Evolutionary conservation across 2,329 filamentous ascomycete genomes (phyloP).

Genomic region (Diaporthe helianthi): DNA sequence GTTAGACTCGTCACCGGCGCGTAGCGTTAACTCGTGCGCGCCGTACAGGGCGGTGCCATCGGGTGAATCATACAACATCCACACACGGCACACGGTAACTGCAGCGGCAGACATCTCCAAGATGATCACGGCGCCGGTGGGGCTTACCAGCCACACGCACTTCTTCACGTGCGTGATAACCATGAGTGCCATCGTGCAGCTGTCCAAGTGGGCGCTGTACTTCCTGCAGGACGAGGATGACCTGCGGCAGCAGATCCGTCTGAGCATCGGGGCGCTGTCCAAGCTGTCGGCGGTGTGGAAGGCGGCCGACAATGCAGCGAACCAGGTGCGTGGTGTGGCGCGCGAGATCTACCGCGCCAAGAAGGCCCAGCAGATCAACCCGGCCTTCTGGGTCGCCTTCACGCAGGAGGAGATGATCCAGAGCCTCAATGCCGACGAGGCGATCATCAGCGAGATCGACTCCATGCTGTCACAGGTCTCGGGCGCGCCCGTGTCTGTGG

Average conservation of each 20-base stretch:
- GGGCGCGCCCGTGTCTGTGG: slow-evolving; percentile 29
- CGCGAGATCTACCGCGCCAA: slow-evolving; percentile 72
- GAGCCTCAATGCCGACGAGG: slow-evolving; percentile 63
- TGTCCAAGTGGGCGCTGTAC: slow-evolving; percentile 77
- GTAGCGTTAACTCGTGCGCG: slow-evolving; percentile 70
- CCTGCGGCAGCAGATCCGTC: slow-evolving; percentile 75
- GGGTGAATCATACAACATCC: slow-evolving; percentile 64
- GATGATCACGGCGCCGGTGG: slow-evolving; percentile 75
- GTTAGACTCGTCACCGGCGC: slow-evolving; percentile 67
- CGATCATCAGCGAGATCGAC: slow-evolving; percentile 65
- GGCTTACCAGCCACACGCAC: slow-evolving; percentile 76
- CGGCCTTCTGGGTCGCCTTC: slow-evolving; percentile 62
- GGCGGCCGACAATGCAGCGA: slow-evolving; percentile 72
- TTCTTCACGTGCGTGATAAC: slow-evolving; percentile 86
- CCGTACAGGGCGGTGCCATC: slow-evolving; percentile 60
- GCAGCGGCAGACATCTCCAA: slow-evolving; percentile 80
- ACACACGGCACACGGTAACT: slow-evolving; percentile 81
- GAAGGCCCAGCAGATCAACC: slow-evolving; percentile 61
- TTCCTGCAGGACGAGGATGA: slow-evolving; percentile 69
- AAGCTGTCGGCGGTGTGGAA: slow-evolving; percentile 74
- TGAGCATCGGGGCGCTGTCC: slow-evolving; percentile 80
- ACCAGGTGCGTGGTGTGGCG: slow-evolving; percentile 80
- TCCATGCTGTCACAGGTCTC: slow-evolving; percentile 43
- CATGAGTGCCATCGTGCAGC: slow-evolving; percentile 79
- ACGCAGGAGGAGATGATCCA: slow-evolving; percentile 62